Evolutionary conservation across 495 filamentous ascomycete genomes (phyloP), one percentile per base, ranked within the genome.

Genomic region (Tuber magnatum): DNA sequence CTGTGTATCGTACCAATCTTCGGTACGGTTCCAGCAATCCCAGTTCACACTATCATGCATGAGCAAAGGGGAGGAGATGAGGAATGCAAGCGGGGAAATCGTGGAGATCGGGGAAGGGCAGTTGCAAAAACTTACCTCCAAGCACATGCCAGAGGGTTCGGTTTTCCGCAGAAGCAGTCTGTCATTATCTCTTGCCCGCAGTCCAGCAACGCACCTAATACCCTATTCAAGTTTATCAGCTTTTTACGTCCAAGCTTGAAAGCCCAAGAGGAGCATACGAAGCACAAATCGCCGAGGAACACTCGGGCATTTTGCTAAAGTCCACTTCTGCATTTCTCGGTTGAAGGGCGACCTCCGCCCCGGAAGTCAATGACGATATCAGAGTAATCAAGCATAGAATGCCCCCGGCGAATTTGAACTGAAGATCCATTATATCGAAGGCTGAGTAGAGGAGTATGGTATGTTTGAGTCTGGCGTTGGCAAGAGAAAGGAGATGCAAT

Each of bases 11-110:
- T 71, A 75, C 73, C 68, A 75, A 35, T 24, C 24, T 56, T 75
- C 73, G 24, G 73, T 71, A 18, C 22, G n/a, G 38, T 40, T 38
- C 73, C 68, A 75, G 40, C 73, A 75, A 24, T 9, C 22, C 61
- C 18, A 24, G 39, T 32, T 20, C 12, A 42, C 68, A 24, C 32
- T 32, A 16, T n/a, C 16, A 35, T 39, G 38, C 28, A 40, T n/a
- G n/a, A 48, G 35, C 39, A 28, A 69, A 32, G 20, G 24, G 42
- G 46, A 20, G 38, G 12, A 35, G 38, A 35, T n/a, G 14, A 38
- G 65, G 35, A 20, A n/a, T 20, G 46, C 20, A 38, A 69, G 71
- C 20, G 20, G 39, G 61, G 32, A 40, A 18, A n/a, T 61, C 16
- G 44, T 41, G 38, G 41, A n/a, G n/a, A 61, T 5, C 1, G 14